phyloP scores from a whole-genome alignment of 2,329 filamentous ascomycete genomes.

The Fusarium drepaniforme region DNA sequence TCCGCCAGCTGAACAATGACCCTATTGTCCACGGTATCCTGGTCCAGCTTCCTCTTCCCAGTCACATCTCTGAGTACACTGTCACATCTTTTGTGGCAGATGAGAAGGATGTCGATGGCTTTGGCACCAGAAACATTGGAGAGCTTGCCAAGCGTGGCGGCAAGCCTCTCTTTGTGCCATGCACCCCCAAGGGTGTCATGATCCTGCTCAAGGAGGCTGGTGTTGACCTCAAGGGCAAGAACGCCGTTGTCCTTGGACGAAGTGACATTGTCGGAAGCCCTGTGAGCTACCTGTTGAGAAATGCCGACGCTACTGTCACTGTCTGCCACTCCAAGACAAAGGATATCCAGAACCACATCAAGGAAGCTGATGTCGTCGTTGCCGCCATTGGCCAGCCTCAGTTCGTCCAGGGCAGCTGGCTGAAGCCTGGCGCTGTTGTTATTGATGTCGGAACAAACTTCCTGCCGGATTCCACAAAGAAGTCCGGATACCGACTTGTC shows the following conservation, averaged over 20 bases:
- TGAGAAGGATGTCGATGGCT: conserved; percentile 98
- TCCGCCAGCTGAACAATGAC: conserved; percentile 88
- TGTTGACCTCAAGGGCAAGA: conserved; percentile 87
- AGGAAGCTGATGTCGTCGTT: conserved; percentile 88
- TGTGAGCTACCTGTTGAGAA: conserved; percentile 94
- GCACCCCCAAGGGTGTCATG: conserved; percentile 98
- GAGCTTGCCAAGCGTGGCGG: conserved; percentile 97
- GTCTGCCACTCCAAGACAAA: conserved; percentile 93
- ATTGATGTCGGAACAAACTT: conserved; percentile 99
- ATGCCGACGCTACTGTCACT: conserved; percentile 96
- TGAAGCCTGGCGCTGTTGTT: conserved; percentile 94
- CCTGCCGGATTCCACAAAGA: conserved; percentile 88
- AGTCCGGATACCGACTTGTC: conserved; percentile 91
- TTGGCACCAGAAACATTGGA: conserved; percentile 93
- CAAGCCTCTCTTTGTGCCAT: conserved; percentile 88
- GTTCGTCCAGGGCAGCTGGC: conserved; percentile 94
- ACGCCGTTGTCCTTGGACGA: conserved; percentile 92
- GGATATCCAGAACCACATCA: conserved; percentile 79
- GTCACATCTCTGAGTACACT: conserved; percentile 88
- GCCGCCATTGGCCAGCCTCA: conserved; percentile 89
- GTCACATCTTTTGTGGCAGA: conserved; percentile 92
- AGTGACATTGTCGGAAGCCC: conserved; percentile 98
- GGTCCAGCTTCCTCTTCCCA: conserved; percentile 91
- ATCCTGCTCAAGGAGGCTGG: conserved; percentile 86
- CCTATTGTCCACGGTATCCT: conserved; percentile 89